Conservation (phyloP, 148 eudicot species). For the Dysphania ambrosioides region DNA sequence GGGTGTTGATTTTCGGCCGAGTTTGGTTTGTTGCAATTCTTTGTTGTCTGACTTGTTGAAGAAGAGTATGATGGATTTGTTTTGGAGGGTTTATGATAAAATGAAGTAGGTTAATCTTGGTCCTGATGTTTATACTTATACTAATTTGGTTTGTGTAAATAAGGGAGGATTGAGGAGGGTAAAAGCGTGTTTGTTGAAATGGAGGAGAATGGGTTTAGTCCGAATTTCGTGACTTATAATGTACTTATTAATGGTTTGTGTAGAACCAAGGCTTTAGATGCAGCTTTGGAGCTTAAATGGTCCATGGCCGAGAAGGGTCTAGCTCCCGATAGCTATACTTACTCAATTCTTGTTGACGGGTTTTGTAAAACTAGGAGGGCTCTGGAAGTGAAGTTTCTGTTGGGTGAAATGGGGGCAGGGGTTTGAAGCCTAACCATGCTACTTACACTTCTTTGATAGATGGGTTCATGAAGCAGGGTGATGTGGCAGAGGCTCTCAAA, state of each 20-base stretch:
- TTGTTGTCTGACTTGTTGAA: conserved; percentile 64
- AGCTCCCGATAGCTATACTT: conserved; percentile 63
- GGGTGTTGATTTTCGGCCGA: conserved; percentile 40
- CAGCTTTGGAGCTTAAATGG: conserved; percentile 57
- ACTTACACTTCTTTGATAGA: conserved; percentile 61
- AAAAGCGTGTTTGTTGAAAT: conserved; percentile 53
- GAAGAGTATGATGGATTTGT: conserved; percentile 49
- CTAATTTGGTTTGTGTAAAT: conserved; percentile 54
- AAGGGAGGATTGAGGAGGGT: conserved; percentile 59
- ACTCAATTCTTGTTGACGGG: conserved; percentile 58
- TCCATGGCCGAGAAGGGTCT: conserved; percentile 55
- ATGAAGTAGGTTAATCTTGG: conserved; percentile 46
- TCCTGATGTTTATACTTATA: conserved; percentile 64
- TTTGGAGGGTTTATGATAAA: conserved; percentile 62
- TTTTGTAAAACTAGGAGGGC: conserved; percentile 53
- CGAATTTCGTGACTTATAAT: conserved; percentile 65
- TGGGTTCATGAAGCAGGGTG: conserved; percentile 68
- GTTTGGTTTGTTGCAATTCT: conserved; percentile 61
- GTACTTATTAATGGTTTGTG: conserved; percentile 73
- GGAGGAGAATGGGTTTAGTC: conserved; percentile 59
- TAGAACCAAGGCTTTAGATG: conserved; percentile 46
- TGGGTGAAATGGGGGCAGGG: conserved; percentile 52
- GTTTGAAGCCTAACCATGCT: conserved; percentile 44
- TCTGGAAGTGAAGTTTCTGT: conserved; percentile 48
- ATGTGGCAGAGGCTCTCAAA: conserved; percentile 52